Conservation (phyloP, 2,329 filamentous ascomycete genomes). For the Fusarium lateritium region DNA sequence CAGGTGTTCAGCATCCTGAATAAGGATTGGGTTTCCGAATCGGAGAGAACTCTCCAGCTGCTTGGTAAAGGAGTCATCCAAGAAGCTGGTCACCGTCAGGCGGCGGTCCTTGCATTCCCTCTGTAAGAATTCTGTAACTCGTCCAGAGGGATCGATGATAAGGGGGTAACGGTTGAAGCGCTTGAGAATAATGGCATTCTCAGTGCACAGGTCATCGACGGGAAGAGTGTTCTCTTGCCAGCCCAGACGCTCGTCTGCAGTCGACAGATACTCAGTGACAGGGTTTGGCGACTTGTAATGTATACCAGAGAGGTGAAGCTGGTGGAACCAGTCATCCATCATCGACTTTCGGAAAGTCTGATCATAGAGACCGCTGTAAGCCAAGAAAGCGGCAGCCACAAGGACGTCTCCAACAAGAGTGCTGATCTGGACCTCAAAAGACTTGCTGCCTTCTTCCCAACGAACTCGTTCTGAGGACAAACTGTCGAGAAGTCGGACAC, state of each 20-base stretch:
- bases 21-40: conserved; percentile 98
- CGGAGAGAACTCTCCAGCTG: conserved; percentile 96
- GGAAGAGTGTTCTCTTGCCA: conserved; percentile 97
- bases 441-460: conserved; percentile 98
- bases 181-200: conserved; percentile 97
- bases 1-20: conserved; percentile 97
- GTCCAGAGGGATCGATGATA: conserved; percentile 97
- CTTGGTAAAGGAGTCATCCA: conserved; percentile 98
- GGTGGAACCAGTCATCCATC: conserved; percentile 97
- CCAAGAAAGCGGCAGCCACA: conserved; percentile 95
- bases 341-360: conserved; percentile 98
- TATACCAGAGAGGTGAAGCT: conserved; percentile 93
- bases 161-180: conserved; percentile 98
- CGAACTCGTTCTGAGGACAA: conserved; percentile 92
- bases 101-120: conserved; percentile 94
- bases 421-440: conserved; percentile 97
- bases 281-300: conserved; percentile 94
- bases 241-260: conserved; percentile 91
- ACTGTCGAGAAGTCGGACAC: conserved; percentile 93
- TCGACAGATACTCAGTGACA: conserved; percentile 95
- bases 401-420: conserved; percentile 96
- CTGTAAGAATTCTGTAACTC: conserved; percentile 94
- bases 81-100: conserved; percentile 96
- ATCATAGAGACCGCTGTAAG: conserved; percentile 96
- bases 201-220: conserved; percentile 97